Evolutionary conservation across 1,284 basidiomycete species (phyloP).

Genomic region (Rhizopogon hawkerae): DNA sequence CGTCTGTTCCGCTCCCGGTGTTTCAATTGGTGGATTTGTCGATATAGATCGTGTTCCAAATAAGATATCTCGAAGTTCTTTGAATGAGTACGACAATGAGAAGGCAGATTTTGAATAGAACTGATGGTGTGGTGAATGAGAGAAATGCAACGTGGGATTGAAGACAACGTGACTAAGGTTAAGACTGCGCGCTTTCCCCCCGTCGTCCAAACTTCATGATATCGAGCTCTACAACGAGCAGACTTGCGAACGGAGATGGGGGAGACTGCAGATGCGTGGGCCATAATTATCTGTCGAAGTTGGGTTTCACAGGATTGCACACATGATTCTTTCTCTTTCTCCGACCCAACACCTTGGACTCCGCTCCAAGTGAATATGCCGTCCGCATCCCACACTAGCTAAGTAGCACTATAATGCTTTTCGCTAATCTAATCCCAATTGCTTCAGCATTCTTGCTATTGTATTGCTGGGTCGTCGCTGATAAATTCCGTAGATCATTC

Average conservation of each 20-base stretch:
- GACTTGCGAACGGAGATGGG: constrained; percentile 1
- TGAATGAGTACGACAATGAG: constrained; percentile 8
- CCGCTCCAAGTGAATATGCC: constrained; percentile 22
- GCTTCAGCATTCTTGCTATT: not conserved
- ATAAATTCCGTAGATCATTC: not conserved
- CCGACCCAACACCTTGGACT: constrained; percentile 27
- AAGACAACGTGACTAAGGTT: constrained; percentile 25
- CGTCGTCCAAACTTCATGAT: constrained; percentile 9
- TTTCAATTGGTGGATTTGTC: constrained; percentile 7
- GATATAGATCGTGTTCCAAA: constrained; percentile 7
- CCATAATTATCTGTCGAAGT: constrained; percentile 24
- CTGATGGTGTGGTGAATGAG: constrained; percentile 19
- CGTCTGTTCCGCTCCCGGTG: constrained; percentile 10
- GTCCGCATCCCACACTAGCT: not conserved
- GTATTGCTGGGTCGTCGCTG: not conserved
- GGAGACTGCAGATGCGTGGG: constrained; percentile 9
- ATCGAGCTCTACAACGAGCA: constrained; percentile 15
- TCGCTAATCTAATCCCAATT: too few species aligned
- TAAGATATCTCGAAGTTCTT: constrained; percentile 5
- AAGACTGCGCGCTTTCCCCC: constrained; percentile 19
- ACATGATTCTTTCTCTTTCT: constrained; percentile 21
- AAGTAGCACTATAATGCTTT: too few species aligned
- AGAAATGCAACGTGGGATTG: constrained; percentile 25
- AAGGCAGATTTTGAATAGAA: constrained; percentile 6
- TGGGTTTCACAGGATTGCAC: constrained; percentile 12